phyloP scores from a whole-genome alignment of 2,329 filamentous ascomycete species.

The Hypoxylon sp. region DNA sequence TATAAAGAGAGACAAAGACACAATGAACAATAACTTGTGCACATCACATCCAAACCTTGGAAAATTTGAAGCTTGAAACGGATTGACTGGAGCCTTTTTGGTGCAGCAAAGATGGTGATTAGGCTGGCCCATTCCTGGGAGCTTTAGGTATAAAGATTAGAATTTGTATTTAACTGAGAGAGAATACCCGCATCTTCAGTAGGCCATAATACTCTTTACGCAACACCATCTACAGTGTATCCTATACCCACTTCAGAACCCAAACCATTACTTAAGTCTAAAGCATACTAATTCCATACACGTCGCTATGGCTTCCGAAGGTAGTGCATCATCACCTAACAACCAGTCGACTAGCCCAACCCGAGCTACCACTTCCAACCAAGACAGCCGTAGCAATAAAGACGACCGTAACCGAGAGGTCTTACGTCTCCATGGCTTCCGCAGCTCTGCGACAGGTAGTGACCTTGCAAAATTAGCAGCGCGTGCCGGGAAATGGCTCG shows the following conservation, averaged over 20 bases:
- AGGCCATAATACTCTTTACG: background rate
- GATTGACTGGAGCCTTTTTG: background rate
- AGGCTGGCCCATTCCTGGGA: background rate
- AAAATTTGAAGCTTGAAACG: background rate
- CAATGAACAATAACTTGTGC: background rate
- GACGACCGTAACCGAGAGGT: constrained; percentile 12
- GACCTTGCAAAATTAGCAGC: constrained; percentile 28
- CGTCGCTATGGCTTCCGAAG: constrained; percentile 9
- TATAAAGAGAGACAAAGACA: constrained; percentile 11
- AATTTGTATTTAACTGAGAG: background rate
- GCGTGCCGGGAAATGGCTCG: background rate
- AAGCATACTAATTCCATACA: background rate
- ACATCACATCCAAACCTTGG: background rate
- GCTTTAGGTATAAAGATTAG: background rate
- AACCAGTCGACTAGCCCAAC: background rate
- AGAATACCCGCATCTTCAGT: background rate
- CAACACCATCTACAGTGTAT: background rate
- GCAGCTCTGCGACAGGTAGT: constrained; percentile 27
- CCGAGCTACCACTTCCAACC: background rate
- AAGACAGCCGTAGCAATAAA: background rate
- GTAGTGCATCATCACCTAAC: background rate
- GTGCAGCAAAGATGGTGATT: background rate
- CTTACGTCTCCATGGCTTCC: constrained; percentile 40
- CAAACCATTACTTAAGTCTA: background rate
- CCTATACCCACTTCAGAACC: background rate